These are phyloP conservation scores for Phaeosphaeriaceae sp. DNA, from an alignment of 2,329 filamentous ascomycete genomes.

Conservation along the genomic window DNA sequence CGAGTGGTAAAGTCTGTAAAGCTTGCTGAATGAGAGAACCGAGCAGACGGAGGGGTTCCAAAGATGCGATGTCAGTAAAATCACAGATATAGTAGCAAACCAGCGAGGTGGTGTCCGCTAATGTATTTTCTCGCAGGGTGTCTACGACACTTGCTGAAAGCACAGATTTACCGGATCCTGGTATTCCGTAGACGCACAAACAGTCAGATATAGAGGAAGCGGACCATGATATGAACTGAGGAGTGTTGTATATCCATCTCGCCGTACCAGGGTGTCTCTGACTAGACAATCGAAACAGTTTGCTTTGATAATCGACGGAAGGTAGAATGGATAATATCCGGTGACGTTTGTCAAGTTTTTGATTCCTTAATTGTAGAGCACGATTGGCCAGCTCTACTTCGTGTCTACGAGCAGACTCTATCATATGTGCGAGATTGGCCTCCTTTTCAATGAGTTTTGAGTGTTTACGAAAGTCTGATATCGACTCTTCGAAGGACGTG, in stretches of 20 bases:
- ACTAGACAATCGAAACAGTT: constrained; percentile 8
- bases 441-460: constrained; percentile 23
- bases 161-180: constrained; percentile 27
- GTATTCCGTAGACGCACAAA: constrained; percentile 29
- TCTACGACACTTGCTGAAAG: neutral
- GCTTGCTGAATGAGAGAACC: constrained; percentile 20
- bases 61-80: constrained; percentile 14
- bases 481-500: constrained; percentile 17
- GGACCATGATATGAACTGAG: constrained; percentile 11
- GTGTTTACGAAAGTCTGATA: constrained; percentile 21
- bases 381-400: constrained; percentile 20
- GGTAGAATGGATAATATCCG: constrained; percentile 12
- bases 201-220: constrained; percentile 8
- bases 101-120: too few species aligned
- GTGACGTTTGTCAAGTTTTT: constrained; percentile 11
- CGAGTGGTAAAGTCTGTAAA: constrained; percentile 5
- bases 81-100: constrained; percentile 26
- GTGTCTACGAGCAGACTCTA: constrained; percentile 15
- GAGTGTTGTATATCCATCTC: constrained; percentile 14
- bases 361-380: constrained; percentile 15
- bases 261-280: constrained; percentile 19
- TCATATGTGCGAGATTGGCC: constrained; percentile 24
- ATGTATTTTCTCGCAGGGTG: neutral
- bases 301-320: constrained; percentile 16
- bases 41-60: constrained; percentile 13